Evolutionary conservation across 176 grass and related monocot genomes (phyloP).

Genomic region (Phragmites australis): DNA sequence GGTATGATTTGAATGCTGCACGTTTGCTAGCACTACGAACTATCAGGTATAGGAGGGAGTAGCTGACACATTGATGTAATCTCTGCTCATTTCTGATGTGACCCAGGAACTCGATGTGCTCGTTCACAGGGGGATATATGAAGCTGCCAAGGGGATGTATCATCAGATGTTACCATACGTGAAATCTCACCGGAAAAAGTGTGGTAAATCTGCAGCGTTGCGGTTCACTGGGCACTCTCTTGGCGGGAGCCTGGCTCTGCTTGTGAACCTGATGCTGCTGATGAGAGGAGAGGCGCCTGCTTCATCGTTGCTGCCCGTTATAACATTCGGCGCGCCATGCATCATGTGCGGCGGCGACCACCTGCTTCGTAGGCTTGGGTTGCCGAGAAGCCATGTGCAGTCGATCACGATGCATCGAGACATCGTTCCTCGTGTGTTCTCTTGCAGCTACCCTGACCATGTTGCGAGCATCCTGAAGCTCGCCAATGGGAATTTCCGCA

Average conservation of each 20-base stretch:
- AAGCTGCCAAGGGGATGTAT: slow-evolving; percentile 94
- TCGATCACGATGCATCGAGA: slow-evolving; percentile 82
- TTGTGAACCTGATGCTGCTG: slow-evolving; percentile 91
- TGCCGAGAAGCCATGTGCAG: slow-evolving; percentile 71
- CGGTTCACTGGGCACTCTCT: slow-evolving; percentile 92
- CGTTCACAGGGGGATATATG: slow-evolving; percentile 92
- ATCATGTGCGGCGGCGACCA: slow-evolving; percentile 94
- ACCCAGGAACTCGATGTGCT: slow-evolving; percentile 70
- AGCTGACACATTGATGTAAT: slow-evolving; percentile 3
- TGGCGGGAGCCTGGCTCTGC: slow-evolving; percentile 73
- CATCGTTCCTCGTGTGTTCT: slow-evolving; percentile 95
- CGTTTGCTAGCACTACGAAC: not conserved
- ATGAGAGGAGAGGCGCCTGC: slow-evolving; percentile 51
- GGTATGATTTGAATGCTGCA: too few relatives aligned
- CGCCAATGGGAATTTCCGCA: slow-evolving; percentile 82
- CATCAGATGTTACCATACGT: slow-evolving; percentile 82
- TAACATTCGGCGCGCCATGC: slow-evolving; percentile 89
- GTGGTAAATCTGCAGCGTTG: slow-evolving; percentile 50
- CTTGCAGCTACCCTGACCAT: slow-evolving; percentile 89
- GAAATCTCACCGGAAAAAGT: slow-evolving; percentile 52
- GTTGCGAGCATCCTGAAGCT: slow-evolving; percentile 84
- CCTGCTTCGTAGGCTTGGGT: slow-evolving; percentile 65
- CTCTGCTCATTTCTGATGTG: not conserved
- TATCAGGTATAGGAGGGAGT: not conserved
- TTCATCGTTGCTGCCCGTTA: slow-evolving; percentile 65